Conservation (phyloP, 176 grass and related monocot genomes). For the Chloris gayana region DNA sequence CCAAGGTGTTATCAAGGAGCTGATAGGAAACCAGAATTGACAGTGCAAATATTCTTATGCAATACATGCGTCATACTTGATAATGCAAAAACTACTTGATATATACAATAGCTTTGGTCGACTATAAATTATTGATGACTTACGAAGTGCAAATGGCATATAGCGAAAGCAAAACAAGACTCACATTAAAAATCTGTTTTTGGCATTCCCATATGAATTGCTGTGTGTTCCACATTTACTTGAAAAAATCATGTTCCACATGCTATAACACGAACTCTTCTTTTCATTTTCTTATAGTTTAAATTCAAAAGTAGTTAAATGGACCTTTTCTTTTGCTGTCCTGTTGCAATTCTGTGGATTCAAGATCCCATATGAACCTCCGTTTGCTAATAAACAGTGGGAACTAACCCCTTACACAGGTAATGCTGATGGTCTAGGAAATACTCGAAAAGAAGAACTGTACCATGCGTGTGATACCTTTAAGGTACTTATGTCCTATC, state of each 20-base stretch:
- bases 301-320: background rate
- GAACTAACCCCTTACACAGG: slow-evolving; percentile 38
- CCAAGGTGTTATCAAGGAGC: background rate
- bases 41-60: background rate
- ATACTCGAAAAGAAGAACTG: slow-evolving; percentile 72
- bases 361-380: background rate
- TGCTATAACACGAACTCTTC: no score
- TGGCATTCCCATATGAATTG: background rate
- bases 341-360: background rate
- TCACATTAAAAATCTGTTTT: background rate
- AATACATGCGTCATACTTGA: background rate
- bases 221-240: background rate
- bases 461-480: slow-evolving; percentile 60
- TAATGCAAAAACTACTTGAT: background rate
- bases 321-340: background rate
- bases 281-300: no score
- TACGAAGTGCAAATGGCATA: background rate
- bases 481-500: slow-evolving; percentile 43
- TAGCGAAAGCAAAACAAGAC: background rate
- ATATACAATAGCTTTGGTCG: background rate
- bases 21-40: background rate
- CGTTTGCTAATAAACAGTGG: background rate
- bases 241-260: background rate
- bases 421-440: slow-evolving; percentile 84
- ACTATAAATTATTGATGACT: background rate